Percentiles rank a stretch among this genome's conserved stretches.
Conservation (phyloP, 2,329 filamentous ascomycete genomes). For the Trichoderma lentiforme region DNA sequence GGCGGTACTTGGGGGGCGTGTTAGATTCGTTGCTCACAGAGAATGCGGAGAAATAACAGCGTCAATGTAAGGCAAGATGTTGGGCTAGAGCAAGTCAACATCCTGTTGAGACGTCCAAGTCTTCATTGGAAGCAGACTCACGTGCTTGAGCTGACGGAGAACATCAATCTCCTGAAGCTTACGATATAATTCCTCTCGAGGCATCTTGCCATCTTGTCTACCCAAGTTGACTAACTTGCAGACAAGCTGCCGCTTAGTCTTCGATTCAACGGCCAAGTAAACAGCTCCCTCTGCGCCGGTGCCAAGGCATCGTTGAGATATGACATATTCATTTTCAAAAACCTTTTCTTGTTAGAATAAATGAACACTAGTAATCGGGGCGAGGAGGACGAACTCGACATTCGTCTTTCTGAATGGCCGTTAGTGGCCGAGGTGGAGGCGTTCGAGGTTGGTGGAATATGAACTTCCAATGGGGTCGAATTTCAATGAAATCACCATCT, state of each 20-base stretch:
- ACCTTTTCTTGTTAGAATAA: slow-evolving; percentile 23
- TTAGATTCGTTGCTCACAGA: slow-evolving; percentile 34
- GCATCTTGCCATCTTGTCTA: slow-evolving; percentile 26
- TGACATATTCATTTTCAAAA: slow-evolving; percentile 33
- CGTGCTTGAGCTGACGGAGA: slow-evolving; percentile 52
- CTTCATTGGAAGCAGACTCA: slow-evolving; percentile 30
- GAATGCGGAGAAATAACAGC: slow-evolving; percentile 47
- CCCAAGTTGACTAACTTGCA: slow-evolving; percentile 63
- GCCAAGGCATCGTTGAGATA: slow-evolving; percentile 37
- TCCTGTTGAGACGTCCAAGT: neutral
- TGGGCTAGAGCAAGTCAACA: slow-evolving; percentile 42
- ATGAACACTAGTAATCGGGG: neutral
- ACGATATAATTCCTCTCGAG: slow-evolving; percentile 32
- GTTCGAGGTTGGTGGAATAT: slow-evolving; percentile 30
- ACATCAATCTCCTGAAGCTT: slow-evolving; percentile 51
- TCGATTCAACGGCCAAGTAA: slow-evolving; percentile 43
- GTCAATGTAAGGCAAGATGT: slow-evolving; percentile 51
- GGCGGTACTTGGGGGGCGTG: rapidly evolving
- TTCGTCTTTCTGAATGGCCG: slow-evolving; percentile 32
- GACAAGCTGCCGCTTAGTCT: slow-evolving; percentile 57
- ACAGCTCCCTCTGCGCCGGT: slow-evolving; percentile 38
- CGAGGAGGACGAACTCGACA: slow-evolving; percentile 28
- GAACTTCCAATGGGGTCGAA: slow-evolving; percentile 39
- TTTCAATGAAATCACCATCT: slow-evolving; percentile 48
- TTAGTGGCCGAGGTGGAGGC: slow-evolving; percentile 27